phyloP scores from a whole-genome alignment of 768 basidiomycete genomes.

The Lentinula edodes region DNA sequence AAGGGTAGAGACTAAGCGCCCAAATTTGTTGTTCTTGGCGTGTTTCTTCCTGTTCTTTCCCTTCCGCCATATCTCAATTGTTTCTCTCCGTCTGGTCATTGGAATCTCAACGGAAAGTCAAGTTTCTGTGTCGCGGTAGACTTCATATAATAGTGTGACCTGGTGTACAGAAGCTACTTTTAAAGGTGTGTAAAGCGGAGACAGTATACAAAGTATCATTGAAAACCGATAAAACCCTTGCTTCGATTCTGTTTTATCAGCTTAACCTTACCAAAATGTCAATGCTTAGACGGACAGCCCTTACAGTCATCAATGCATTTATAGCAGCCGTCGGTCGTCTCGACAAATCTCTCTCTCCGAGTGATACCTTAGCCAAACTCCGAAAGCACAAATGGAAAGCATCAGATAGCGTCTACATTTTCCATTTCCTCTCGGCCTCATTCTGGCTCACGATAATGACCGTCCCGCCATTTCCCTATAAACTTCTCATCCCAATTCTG shows the following conservation, averaged over 20 bases:
- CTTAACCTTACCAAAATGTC: background rate
- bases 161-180: background rate
- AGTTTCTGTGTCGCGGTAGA: background rate
- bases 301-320: conserved; percentile 34
- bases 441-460: conserved; percentile 77
- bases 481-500: conserved; percentile 70
- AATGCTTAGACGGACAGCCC: background rate
- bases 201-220: background rate
- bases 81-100: background rate
- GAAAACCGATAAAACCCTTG: background rate
- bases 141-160: background rate
- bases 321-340: conserved; percentile 58
- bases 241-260: background rate
- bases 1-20: background rate
- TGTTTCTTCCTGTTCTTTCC: background rate
- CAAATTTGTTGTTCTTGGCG: background rate
- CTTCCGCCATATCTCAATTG: background rate
- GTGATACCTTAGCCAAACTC: conserved; percentile 56
- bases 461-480: conserved; percentile 61
- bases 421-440: conserved; percentile 54
- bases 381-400: conserved; percentile 49
- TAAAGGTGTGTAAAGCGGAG: background rate
- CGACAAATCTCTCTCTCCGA: conserved; percentile 73
- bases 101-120: too few relatives aligned
- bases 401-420: conserved; percentile 56